These are phyloP conservation scores for Naganishia sp. DNA, from an alignment of 1,284 basidiomycete species.

Conservation along the genomic window DNA sequence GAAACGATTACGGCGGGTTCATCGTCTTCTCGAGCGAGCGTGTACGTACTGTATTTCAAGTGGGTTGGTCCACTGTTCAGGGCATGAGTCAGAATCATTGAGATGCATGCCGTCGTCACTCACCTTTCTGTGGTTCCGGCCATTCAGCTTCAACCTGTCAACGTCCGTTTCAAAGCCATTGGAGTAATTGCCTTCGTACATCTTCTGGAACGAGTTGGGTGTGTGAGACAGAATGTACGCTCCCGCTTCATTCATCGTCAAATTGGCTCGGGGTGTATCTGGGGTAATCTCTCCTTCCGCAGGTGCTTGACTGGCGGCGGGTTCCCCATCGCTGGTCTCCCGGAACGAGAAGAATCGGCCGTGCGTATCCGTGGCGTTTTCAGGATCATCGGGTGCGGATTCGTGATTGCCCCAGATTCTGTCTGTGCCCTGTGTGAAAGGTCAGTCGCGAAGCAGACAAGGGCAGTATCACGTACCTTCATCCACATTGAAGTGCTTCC, in stretches of 20 bases:
- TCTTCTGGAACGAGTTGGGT: slow-evolving; percentile 79
- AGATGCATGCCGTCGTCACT: slow-evolving; percentile 35
- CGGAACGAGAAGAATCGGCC: slow-evolving; percentile 84
- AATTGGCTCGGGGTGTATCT: slow-evolving; percentile 60
- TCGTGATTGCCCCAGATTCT: slow-evolving; percentile 79
- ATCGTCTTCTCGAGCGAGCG: too few relatives aligned
- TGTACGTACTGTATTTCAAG: slow-evolving; percentile 72
- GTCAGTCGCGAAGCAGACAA: neutral
- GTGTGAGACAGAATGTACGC: slow-evolving; percentile 84
- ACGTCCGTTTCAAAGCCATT: slow-evolving; percentile 84
- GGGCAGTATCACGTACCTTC: slow-evolving; percentile 60
- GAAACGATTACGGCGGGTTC: too few relatives aligned
- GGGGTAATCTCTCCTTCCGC: slow-evolving; percentile 48
- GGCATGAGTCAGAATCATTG: slow-evolving; percentile 45
- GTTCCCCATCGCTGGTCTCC: slow-evolving; percentile 38
- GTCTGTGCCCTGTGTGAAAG: slow-evolving; percentile 69
- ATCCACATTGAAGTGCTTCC: slow-evolving; percentile 92
- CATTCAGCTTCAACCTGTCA: slow-evolving; percentile 64
- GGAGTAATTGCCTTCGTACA: slow-evolving; percentile 89
- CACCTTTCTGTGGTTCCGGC: slow-evolving; percentile 61
- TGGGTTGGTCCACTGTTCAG: slow-evolving; percentile 90
- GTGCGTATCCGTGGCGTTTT: slow-evolving; percentile 66
- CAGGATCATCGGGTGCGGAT: slow-evolving; percentile 65
- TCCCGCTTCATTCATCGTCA: slow-evolving; percentile 76
- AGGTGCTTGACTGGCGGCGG: slow-evolving; percentile 31